Percentiles rank a stretch among this genome's conserved stretches.
These are phyloP conservation scores for Hymenoscyphus albidus DNA, from an alignment of 2,329 filamentous ascomycete genomes.

Conservation along the genomic window DNA sequence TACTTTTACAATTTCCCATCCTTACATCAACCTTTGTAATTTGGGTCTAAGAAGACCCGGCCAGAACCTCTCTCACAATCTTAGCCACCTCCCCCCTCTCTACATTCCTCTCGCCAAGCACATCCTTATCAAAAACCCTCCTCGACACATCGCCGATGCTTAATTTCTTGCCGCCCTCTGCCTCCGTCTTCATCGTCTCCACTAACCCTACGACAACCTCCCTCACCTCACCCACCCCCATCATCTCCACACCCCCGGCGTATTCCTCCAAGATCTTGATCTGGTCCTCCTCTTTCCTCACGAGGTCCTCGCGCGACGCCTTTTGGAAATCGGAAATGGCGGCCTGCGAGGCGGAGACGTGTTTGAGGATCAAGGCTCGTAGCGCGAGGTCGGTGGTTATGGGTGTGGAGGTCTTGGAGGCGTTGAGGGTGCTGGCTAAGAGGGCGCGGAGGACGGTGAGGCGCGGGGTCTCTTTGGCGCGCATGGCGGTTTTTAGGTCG, in stretches of 20 bases:
- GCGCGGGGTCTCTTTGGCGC: slow-evolving; percentile 58
- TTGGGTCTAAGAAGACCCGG: slow-evolving; percentile 8
- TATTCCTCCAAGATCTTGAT: slow-evolving; percentile 64
- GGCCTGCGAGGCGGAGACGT: slow-evolving; percentile 53
- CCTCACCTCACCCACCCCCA: slow-evolving; percentile 57
- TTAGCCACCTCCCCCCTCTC: slow-evolving; percentile 58
- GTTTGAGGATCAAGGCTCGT: slow-evolving; percentile 63
- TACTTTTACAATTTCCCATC: not conserved
- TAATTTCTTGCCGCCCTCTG: slow-evolving; percentile 45
- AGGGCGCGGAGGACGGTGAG: slow-evolving; percentile 66
- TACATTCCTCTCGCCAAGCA: slow-evolving; percentile 59
- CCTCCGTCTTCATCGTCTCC: slow-evolving; percentile 36
- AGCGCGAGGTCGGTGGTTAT: slow-evolving; percentile 67
- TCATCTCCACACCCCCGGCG: slow-evolving; percentile 51
- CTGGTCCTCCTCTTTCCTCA: slow-evolving; percentile 66
- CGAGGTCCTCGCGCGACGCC: slow-evolving; percentile 64
- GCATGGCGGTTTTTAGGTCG: slow-evolving; percentile 65
- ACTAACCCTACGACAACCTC: slow-evolving; percentile 50
- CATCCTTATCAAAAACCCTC: slow-evolving; percentile 49
- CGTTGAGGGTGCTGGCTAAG: slow-evolving; percentile 68
- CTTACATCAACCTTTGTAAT: too few species aligned
- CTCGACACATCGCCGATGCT: slow-evolving; percentile 62
- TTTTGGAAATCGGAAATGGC: slow-evolving; percentile 60
- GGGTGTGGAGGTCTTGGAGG: slow-evolving; percentile 68
- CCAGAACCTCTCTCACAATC: slow-evolving; percentile 53